A percentile compares a stretch with the other conserved stretches of the same genome.
Conservation (phyloP, 805 yeast genomes). For the Brettanomyces anomalus region DNA sequence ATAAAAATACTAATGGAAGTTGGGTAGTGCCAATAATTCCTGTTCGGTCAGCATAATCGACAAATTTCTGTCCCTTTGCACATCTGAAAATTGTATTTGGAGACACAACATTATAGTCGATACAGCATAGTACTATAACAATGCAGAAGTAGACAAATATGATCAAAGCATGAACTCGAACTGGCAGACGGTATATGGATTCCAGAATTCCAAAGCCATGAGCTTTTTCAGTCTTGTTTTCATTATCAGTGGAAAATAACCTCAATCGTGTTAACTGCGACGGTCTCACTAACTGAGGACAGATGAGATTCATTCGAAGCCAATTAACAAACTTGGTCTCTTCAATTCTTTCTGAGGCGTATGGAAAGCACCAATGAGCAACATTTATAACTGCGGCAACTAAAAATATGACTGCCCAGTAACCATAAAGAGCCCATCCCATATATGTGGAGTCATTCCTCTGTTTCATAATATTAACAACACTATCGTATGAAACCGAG, state of each 20-base stretch:
- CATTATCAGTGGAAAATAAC: not conserved
- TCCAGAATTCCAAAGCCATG: slow-evolving; percentile 4
- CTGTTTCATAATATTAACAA: slow-evolving; percentile 19
- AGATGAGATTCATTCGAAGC: slow-evolving; percentile 25
- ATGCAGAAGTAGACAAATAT: slow-evolving; percentile 20
- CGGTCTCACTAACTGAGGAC: slow-evolving; percentile 24
- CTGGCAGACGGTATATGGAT: slow-evolving; percentile 22
- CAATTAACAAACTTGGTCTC: slow-evolving; percentile 17
- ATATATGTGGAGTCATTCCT: slow-evolving; percentile 22
- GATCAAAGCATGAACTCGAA: slow-evolving; percentile 25
- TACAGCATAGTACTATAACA: slow-evolving; percentile 20
- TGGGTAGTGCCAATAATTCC: slow-evolving; percentile 36
- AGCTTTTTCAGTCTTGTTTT: slow-evolving; percentile 1
- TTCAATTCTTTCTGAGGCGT: slow-evolving; percentile 15
- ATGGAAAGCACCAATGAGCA: slow-evolving; percentile 29
- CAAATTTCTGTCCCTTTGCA: slow-evolving; percentile 19
- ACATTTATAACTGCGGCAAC: slow-evolving; percentile 20
- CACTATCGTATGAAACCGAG: slow-evolving; percentile 20
- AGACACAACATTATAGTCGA: slow-evolving; percentile 18
- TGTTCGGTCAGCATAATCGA: slow-evolving; percentile 34
- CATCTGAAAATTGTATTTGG: slow-evolving; percentile 26
- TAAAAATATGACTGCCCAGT: slow-evolving; percentile 25
- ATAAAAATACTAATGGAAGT: slow-evolving; percentile 26
- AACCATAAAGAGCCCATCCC: slow-evolving; percentile 22
- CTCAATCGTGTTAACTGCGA: slow-evolving; percentile 4